These are phyloP conservation scores for Aspergillus sp. DNA, from an alignment of 2,329 filamentous ascomycete genomes.

Conservation along the genomic window DNA sequence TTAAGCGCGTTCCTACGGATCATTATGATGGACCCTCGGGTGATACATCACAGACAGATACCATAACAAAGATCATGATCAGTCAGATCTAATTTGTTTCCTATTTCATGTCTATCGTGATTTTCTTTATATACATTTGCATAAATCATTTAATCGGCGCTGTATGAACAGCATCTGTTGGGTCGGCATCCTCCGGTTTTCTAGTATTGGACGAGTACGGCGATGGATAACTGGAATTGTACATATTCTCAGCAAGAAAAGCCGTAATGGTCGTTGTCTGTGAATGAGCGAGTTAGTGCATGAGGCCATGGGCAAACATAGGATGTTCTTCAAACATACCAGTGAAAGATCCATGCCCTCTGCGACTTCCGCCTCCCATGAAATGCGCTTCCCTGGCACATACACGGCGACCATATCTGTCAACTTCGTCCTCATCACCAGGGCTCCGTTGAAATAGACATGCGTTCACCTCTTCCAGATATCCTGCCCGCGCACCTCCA, in stretches of 20 bases:
- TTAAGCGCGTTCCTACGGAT: no score
- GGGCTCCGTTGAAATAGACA: slow-evolving; percentile 9
- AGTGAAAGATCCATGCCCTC: slow-evolving; percentile 16
- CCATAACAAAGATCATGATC: no score
- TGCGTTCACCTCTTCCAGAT: slow-evolving; percentile 13
- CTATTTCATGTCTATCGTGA: no score
- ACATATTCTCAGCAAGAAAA: not conserved
- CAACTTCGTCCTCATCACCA: slow-evolving; percentile 13
- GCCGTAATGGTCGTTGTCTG: not conserved
- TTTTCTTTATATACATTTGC: no score
- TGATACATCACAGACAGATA: no score
- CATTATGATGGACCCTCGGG: no score
- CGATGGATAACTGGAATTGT: not conserved
- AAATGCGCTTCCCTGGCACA: slow-evolving; percentile 8
- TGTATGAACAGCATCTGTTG: no score
- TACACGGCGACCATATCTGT: slow-evolving; percentile 11
- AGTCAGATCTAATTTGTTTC: no score
- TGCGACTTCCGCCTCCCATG: slow-evolving; percentile 14
- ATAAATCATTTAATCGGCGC: no score
- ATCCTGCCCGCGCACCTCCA: slow-evolving; percentile 13
- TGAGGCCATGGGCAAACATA: not conserved
- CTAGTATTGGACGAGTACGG: not conserved
- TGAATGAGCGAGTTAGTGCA: not conserved
- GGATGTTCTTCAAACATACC: slow-evolving; percentile 2
- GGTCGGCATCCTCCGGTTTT: not conserved